Percentiles rank a stretch among this genome's conserved stretches.
phyloP scores from a whole-genome alignment of 352 stramenopile species.

The Blastocystis hominis region DNA sequence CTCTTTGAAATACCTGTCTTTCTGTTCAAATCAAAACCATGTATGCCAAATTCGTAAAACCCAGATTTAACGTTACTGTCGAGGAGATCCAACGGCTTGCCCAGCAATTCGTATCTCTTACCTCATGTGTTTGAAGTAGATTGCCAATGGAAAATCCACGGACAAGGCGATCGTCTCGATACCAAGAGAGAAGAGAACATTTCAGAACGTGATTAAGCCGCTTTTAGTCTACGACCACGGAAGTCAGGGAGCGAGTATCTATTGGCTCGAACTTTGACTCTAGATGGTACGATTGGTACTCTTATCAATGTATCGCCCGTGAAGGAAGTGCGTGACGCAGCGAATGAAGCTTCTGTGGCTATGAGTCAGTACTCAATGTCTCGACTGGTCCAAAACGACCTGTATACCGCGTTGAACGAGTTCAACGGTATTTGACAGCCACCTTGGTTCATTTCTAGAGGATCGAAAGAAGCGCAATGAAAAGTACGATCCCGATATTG shows the following conservation, averaged over 20 bases:
- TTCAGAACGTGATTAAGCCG: conserved; percentile 24
- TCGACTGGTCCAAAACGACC: conserved; percentile 2
- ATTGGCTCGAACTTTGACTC: background rate
- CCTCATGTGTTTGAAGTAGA: background rate
- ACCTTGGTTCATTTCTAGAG: background rate
- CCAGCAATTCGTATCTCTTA: background rate
- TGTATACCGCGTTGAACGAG: background rate
- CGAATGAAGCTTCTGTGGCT: background rate
- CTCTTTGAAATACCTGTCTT: no score
- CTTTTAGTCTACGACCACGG: background rate
- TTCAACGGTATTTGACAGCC: background rate
- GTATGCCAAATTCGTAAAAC: conserved; percentile 26
- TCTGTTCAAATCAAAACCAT: no score
- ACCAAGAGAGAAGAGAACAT: conserved; percentile 27
- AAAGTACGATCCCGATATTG: conserved; percentile 34
- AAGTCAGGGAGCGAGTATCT: conserved; percentile 2
- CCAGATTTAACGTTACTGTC: background rate
- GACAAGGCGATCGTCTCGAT: conserved; percentile 3
- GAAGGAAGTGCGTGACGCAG: conserved; percentile 21
- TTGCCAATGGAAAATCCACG: background rate
- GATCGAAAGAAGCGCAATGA: conserved; percentile 15
- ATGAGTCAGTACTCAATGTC: conserved; percentile 12
- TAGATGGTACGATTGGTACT: conserved; percentile 28
- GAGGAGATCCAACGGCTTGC: background rate
- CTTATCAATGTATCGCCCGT: conserved; percentile 17